A percentile compares a stretch with the other conserved stretches of the same genome.
phyloP scores from a whole-genome alignment of 805 yeast genomes.

The Candida nemodendra region DNA sequence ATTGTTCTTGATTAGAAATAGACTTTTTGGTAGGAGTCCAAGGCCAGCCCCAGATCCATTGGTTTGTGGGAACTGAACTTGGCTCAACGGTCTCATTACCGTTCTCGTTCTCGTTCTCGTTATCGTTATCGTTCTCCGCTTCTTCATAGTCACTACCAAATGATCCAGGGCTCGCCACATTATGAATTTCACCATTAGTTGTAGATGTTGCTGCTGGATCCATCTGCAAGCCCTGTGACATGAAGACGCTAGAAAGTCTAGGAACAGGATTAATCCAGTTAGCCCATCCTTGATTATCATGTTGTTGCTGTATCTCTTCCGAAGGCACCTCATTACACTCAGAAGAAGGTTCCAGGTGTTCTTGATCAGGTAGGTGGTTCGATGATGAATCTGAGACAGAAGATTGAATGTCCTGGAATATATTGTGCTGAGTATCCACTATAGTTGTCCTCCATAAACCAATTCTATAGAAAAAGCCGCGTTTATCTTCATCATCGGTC shows the following conservation, averaged over 20 bases:
- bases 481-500: neutral
- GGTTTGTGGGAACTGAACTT: neutral
- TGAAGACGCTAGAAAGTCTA: neutral
- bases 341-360: neutral
- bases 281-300: no score
- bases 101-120: neutral
- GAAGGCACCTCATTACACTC: neutral
- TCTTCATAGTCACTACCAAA: no score
- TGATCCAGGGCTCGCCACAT: no score
- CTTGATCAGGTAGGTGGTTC: neutral
- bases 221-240: neutral
- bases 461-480: neutral
- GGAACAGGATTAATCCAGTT: neutral
- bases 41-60: constrained; percentile 15
- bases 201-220: neutral
- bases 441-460: constrained; percentile 4
- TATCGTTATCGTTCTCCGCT: neutral
- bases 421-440: neutral
- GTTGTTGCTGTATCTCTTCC: neutral
- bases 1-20: neutral
- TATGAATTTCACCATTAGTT: neutral
- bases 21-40: no score
- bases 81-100: neutral
- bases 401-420: neutral
- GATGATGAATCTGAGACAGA: neutral